Conservation (phyloP, 179 eudicot genomes). For the Carnegiea gigantea region DNA sequence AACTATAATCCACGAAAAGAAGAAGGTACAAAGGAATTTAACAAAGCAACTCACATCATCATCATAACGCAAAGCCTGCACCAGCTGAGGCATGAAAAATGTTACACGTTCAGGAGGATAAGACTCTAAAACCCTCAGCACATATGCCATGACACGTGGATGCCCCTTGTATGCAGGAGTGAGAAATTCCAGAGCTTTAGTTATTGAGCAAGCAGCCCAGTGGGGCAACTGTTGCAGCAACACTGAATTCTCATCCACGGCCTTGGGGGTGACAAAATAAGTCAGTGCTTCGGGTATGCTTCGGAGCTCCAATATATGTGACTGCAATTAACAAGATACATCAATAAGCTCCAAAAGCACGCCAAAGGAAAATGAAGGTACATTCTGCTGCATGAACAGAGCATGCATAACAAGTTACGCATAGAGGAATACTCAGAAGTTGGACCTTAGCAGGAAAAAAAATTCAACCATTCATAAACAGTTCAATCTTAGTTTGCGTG, state of each 20-base stretch:
- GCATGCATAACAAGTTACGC: slow-evolving; percentile 6
- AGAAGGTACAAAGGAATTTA: not conserved
- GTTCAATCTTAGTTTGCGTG: not conserved
- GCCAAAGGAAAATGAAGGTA: not conserved
- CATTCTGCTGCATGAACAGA: not conserved
- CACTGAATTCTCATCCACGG: slow-evolving; percentile 89
- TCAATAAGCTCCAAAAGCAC: slow-evolving; percentile 9
- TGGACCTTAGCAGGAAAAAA: not conserved
- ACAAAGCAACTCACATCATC: slow-evolving; percentile 62
- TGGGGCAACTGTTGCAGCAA: slow-evolving; percentile 96
- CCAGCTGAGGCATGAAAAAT: slow-evolving; percentile 99
- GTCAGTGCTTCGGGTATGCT: slow-evolving; percentile 89
- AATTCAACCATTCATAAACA: not conserved
- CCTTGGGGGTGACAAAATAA: slow-evolving; percentile 93
- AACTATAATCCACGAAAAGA: not conserved
- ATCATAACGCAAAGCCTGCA: slow-evolving; percentile 92
- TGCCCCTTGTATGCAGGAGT: slow-evolving; percentile 94
- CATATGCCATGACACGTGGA: slow-evolving; percentile 98
- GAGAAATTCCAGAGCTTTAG: slow-evolving; percentile 89
- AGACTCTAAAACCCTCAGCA: slow-evolving; percentile 91
- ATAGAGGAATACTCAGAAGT: not conserved
- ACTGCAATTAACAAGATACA: slow-evolving; percentile 43
- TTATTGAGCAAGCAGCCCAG: slow-evolving; percentile 99
- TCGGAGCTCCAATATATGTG: slow-evolving; percentile 88
- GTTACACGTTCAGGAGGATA: slow-evolving; percentile 94